Evolutionary conservation across 345 rosid genomes (phyloP).

Genomic region (Citrus mangshanensis): DNA sequence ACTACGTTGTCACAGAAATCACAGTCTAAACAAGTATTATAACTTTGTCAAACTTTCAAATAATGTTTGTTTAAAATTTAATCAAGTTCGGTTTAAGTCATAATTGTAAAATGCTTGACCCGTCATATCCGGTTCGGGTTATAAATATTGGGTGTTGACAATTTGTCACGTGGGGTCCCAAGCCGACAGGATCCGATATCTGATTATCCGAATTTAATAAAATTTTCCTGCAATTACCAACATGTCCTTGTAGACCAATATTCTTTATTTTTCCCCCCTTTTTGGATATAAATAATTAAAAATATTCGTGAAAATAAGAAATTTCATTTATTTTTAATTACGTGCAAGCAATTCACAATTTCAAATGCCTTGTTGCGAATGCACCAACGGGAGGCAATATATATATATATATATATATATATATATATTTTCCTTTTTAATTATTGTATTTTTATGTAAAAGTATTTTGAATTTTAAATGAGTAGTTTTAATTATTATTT

Average conservation of each 20-base stretch:
- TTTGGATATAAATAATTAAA: background rate
- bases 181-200: slow-evolving; percentile 3
- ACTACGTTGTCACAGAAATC: background rate
- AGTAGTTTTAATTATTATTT: too few species aligned
- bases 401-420: too few species aligned
- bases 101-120: slow-evolving; percentile 1
- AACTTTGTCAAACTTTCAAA: background rate
- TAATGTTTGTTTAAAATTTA: background rate
- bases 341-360: too few species aligned
- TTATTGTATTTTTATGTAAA: too few species aligned
- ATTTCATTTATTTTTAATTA: too few species aligned
- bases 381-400: too few species aligned
- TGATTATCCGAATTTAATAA: background rate
- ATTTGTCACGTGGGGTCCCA: background rate
- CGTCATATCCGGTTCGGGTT: slow-evolving; percentile 5
- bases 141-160: background rate
- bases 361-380: too few species aligned
- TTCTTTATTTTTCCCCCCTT: background rate
- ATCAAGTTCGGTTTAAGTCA: background rate
- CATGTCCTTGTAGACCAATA: background rate
- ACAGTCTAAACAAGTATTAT: background rate
- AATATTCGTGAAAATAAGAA: too few species aligned
- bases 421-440: too few species aligned
- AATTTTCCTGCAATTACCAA: background rate
- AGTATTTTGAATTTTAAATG: too few species aligned